These are phyloP conservation scores for Hamamelis virginiana DNA, from an alignment of 164 flowering plant genomes.

Conservation along the genomic window DNA sequence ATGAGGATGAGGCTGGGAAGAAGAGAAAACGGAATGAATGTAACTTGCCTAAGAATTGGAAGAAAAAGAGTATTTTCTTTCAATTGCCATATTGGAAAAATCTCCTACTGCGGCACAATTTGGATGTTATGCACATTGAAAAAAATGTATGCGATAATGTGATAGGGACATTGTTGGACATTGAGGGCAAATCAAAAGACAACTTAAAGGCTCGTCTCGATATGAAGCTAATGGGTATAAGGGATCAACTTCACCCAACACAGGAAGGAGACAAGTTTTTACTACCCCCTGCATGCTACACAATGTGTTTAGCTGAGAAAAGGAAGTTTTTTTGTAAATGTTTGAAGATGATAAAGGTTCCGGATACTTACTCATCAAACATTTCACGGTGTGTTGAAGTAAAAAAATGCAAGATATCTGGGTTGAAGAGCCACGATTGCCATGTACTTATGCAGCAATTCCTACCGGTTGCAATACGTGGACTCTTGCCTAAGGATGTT, in stretches of 20 bases:
- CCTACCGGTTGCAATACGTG: constrained; percentile 11
- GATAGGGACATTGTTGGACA: constrained; percentile 8
- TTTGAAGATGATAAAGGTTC: constrained; percentile 9
- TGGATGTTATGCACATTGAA: constrained; percentile 28
- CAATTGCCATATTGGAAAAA: constrained; percentile 15
- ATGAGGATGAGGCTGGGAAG: not conserved
- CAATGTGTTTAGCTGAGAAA: constrained; percentile 11
- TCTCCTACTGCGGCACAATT: constrained; percentile 9
- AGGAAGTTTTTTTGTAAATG: constrained; percentile 6
- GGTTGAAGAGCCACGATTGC: constrained; percentile 23
- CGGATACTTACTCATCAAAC: constrained; percentile 24
- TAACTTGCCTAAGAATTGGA: not conserved
- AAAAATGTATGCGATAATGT: constrained; percentile 22
- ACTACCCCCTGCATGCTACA: constrained; percentile 15
- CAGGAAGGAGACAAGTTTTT: not conserved
- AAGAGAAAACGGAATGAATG: not conserved
- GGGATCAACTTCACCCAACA: constrained; percentile 7
- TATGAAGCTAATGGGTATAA: constrained; percentile 13
- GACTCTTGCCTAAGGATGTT: constrained; percentile 2
- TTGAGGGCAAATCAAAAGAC: constrained; percentile 19
- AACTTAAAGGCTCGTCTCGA: constrained; percentile 5
- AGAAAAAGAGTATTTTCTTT: constrained; percentile 15
- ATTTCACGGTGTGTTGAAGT: constrained; percentile 20
- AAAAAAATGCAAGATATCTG: constrained; percentile 7
- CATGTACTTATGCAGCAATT: constrained; percentile 26